These are phyloP conservation scores for Eleusine indica DNA, from an alignment of 176 grass and related monocot species.

Conservation along the genomic window DNA sequence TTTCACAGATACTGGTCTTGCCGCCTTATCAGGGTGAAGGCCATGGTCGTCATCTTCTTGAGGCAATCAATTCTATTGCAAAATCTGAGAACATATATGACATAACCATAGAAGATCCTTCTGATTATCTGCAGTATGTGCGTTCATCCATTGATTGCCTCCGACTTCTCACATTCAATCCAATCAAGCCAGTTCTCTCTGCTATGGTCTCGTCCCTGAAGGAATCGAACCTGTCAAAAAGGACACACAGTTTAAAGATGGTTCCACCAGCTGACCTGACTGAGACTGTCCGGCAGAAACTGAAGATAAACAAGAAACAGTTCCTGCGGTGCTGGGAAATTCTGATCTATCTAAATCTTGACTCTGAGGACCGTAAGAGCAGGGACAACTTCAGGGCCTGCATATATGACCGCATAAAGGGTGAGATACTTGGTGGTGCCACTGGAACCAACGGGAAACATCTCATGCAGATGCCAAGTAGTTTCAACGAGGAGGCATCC, in stretches of 20 bases:
- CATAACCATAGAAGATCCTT: slow-evolving; percentile 82
- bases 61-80: slow-evolving; percentile 79
- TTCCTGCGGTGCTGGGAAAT: slow-evolving; percentile 86
- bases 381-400: slow-evolving; percentile 77
- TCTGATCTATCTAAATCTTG: slow-evolving; percentile 78
- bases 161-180: slow-evolving; percentile 62
- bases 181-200: slow-evolving; percentile 54
- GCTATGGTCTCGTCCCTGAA: slow-evolving; percentile 60
- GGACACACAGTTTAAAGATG: slow-evolving; percentile 45
- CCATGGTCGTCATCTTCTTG: slow-evolving; percentile 70
- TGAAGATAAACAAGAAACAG: slow-evolving; percentile 94
- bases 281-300: slow-evolving; percentile 56
- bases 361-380: slow-evolving; percentile 50
- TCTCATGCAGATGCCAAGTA: slow-evolving; percentile 59
- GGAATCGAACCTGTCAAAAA: slow-evolving; percentile 67
- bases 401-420: slow-evolving; percentile 71
- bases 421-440: slow-evolving; percentile 58
- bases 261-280: slow-evolving; percentile 51
- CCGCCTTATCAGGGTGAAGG: slow-evolving; percentile 87
- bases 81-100: slow-evolving; percentile 79
- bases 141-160: slow-evolving; percentile 77
- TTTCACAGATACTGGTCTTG: slow-evolving; percentile 80
- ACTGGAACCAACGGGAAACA: slow-evolving; percentile 57
- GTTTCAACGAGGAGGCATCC: slow-evolving; percentile 52
- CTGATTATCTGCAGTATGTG: slow-evolving; percentile 91